Conservation (phyloP, 2,329 filamentous ascomycete species). For the Exophiala oligosperma region DNA sequence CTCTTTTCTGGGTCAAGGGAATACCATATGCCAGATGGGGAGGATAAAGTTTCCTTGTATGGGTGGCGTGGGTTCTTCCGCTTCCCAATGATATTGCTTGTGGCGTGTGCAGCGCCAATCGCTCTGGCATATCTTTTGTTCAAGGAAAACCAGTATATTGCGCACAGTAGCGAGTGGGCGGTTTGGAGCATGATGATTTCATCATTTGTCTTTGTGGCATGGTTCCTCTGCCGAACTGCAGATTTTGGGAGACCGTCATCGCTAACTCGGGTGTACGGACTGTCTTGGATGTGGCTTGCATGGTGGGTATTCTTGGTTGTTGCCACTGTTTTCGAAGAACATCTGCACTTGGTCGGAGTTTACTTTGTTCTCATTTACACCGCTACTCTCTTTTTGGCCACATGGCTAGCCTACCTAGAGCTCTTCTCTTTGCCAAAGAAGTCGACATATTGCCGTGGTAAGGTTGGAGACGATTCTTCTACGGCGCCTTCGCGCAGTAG, state of each 20-base stretch:
- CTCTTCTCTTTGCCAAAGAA: constrained; percentile 75
- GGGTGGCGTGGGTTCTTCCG: constrained; percentile 83
- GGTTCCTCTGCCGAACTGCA: constrained; percentile 77
- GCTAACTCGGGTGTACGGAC: constrained; percentile 75
- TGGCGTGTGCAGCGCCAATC: constrained; percentile 68
- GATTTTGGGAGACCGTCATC: constrained; percentile 82
- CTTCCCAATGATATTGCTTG: constrained; percentile 72
- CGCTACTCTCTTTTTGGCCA: constrained; percentile 69
- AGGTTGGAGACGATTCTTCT: constrained; percentile 47
- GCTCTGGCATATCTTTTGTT: constrained; percentile 72
- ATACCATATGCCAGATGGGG: constrained; percentile 59
- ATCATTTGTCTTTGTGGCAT: constrained; percentile 76
- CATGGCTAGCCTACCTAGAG: constrained; percentile 75
- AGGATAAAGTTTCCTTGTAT: constrained; percentile 63
- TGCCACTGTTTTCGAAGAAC: constrained; percentile 73
- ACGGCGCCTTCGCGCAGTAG: constrained; percentile 38
- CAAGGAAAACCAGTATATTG: constrained; percentile 83
- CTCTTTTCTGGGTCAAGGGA: constrained; percentile 70
- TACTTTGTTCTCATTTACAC: constrained; percentile 84
- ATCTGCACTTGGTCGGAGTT: constrained; percentile 69
- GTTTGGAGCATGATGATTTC: constrained; percentile 88
- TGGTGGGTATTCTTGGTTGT: constrained; percentile 72
- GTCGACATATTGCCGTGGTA: constrained; percentile 63
- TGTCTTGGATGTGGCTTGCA: constrained; percentile 80
- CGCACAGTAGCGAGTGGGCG: constrained; percentile 86